phyloP scores from a whole-genome alignment of 768 basidiomycete species.

The Hygrocybe coccinea region DNA sequence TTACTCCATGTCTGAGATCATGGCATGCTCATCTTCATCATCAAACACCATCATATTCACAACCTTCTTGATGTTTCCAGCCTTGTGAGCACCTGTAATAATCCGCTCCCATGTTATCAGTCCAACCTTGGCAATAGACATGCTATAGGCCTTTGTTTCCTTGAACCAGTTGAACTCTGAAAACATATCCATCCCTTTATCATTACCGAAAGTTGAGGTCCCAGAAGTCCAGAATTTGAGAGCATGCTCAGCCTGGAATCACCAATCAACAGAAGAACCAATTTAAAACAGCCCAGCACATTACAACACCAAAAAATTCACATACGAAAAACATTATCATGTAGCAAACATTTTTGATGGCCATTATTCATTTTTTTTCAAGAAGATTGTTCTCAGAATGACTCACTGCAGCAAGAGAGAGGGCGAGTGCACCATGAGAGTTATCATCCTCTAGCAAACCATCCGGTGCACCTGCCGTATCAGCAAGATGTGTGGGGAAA shows the following conservation, averaged over 20 bases:
- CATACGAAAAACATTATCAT: too few species aligned
- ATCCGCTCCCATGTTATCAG: background rate
- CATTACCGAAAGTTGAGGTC: background rate
- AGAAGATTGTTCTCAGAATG: too few species aligned
- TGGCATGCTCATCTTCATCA: background rate
- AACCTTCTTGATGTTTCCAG: background rate
- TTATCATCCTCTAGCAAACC: background rate
- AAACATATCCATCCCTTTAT: background rate
- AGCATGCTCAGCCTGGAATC: background rate
- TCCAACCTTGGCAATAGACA: background rate
- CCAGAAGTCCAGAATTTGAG: background rate
- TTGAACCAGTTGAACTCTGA: background rate
- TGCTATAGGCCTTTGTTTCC: background rate
- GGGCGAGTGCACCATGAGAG: background rate
- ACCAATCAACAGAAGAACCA: background rate
- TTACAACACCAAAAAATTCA: too few species aligned
- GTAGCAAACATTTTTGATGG: too few species aligned
- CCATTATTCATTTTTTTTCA: background rate
- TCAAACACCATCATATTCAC: background rate
- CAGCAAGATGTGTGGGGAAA: background rate
- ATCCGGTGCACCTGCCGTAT: background rate
- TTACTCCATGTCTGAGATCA: background rate
- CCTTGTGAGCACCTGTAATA: background rate
- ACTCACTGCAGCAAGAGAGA: background rate
- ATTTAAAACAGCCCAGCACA: too few species aligned